Evolutionary conservation across 306 rosid genomes (phyloP).

Genomic region (Cucumis cinereus): DNA sequence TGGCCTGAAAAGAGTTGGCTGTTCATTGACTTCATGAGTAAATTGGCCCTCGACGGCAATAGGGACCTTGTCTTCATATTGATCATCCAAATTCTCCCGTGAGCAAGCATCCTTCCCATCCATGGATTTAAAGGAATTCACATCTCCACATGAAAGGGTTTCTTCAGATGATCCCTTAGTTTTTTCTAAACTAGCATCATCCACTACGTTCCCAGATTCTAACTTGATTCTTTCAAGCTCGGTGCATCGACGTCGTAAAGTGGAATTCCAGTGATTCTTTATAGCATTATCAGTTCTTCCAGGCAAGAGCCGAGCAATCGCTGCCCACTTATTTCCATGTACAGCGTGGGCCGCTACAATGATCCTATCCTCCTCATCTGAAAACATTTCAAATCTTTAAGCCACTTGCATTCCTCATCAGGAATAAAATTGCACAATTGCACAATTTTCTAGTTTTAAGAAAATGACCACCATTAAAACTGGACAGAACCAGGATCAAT

Average conservation of each 20-base stretch:
- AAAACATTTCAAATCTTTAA: neutral
- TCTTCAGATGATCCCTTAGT: slow-evolving; percentile 87
- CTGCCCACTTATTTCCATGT: slow-evolving; percentile 94
- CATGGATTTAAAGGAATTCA: slow-evolving; percentile 54
- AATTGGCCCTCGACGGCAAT: slow-evolving; percentile 28
- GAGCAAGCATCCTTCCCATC: slow-evolving; percentile 64
- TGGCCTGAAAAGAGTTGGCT: slow-evolving; percentile 57
- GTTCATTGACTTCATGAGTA: slow-evolving; percentile 37
- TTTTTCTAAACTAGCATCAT: slow-evolving; percentile 64
- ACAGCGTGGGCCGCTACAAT: slow-evolving; percentile 82
- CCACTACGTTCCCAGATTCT: slow-evolving; percentile 37
- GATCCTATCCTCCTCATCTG: slow-evolving; percentile 86
- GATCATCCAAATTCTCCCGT: slow-evolving; percentile 38
- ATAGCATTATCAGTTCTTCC: slow-evolving; percentile 93
- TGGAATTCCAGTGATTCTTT: slow-evolving; percentile 93
- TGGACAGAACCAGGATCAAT: neutral
- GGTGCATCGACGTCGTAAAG: slow-evolving; percentile 57
- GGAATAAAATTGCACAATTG: slow-evolving; percentile 2
- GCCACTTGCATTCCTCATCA: neutral
- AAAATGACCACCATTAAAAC: neutral
- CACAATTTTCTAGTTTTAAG: neutral
- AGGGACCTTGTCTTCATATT: slow-evolving; percentile 29
- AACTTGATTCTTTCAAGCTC: slow-evolving; percentile 40
- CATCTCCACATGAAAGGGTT: slow-evolving; percentile 71
- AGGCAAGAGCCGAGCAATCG: slow-evolving; percentile 64